Evolutionary conservation across 441 rosid species (phyloP).

Genomic region (Erodium texanum): DNA sequence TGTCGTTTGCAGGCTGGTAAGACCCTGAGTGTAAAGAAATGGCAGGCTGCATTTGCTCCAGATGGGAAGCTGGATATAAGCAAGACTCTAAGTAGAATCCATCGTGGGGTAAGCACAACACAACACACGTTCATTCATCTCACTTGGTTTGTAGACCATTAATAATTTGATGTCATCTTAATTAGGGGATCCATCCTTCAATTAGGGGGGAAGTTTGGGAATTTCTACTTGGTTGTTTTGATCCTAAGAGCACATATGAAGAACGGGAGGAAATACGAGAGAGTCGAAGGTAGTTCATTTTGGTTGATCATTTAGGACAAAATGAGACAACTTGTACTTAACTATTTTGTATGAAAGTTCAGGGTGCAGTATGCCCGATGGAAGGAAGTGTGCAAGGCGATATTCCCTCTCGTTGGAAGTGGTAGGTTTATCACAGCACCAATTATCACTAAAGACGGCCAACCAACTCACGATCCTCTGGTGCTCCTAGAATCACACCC

Average conservation of each 20-base stretch:
- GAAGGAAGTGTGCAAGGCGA: conserved; percentile 64
- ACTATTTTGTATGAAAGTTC: conserved; percentile 14
- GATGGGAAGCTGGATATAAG: conserved; percentile 70
- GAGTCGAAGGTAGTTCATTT: conserved; percentile 48
- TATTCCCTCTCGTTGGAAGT: conserved; percentile 80
- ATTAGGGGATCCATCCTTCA: conserved; percentile 85
- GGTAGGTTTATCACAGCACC: conserved; percentile 83
- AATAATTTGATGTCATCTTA: no score
- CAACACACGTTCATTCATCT: no score
- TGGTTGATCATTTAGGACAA: no score
- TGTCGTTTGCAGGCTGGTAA: conserved; percentile 72
- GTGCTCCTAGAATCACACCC: conserved; percentile 54
- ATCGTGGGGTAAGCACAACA: conserved; percentile 81
- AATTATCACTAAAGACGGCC: conserved; percentile 67
- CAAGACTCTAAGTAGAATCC: conserved; percentile 70
- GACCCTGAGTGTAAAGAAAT: conserved; percentile 83
- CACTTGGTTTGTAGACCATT: no score
- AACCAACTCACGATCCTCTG: conserved; percentile 71
- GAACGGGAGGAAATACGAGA: conserved; percentile 69
- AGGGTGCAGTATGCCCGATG: conserved; percentile 63
- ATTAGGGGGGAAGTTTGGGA: conserved; percentile 99
- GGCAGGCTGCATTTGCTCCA: conserved; percentile 71
- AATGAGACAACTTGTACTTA: no score
- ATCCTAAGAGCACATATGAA: conserved; percentile 73
- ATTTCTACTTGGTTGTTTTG: conserved; percentile 81